These are phyloP conservation scores for Cercophora newfieldiana DNA, from an alignment of 495 filamentous ascomycete genomes.

Conservation along the genomic window DNA sequence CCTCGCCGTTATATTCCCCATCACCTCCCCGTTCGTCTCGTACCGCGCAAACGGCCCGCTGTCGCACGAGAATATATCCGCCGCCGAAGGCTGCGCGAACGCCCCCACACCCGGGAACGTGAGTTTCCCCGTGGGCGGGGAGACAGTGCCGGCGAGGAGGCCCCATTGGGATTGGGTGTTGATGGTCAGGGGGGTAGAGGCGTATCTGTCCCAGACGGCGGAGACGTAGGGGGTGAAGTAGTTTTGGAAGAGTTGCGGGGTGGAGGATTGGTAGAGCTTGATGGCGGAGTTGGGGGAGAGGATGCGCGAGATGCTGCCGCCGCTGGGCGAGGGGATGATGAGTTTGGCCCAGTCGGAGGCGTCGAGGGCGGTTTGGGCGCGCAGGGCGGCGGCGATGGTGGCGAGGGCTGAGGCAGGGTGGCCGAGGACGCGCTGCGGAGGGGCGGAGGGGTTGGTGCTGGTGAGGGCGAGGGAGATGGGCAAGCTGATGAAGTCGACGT, in stretches of 20 bases:
- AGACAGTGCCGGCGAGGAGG: slow-evolving; percentile 52
- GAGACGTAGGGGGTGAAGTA: slow-evolving; percentile 68
- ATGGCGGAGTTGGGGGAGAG: slow-evolving; percentile 67
- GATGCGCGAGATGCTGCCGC: slow-evolving; percentile 55
- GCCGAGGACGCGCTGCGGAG: slow-evolving; percentile 57
- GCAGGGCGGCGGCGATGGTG: slow-evolving; percentile 53
- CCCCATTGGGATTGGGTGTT: slow-evolving; percentile 62
- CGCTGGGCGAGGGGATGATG: slow-evolving; percentile 44
- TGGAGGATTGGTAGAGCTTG: slow-evolving; percentile 30
- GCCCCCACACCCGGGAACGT: slow-evolving; percentile 50
- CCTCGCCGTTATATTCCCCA: slow-evolving; percentile 60
- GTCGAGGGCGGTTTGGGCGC: slow-evolving; percentile 54
- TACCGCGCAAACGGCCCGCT: slow-evolving; percentile 63
- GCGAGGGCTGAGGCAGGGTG: slow-evolving; percentile 58
- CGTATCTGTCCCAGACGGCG: slow-evolving; percentile 64
- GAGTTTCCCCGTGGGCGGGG: slow-evolving; percentile 40
- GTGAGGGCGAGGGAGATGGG: slow-evolving; percentile 64
- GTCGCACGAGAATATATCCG: slow-evolving; percentile 70
- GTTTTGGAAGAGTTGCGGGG: slow-evolving; percentile 47
- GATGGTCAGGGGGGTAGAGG: slow-evolving; percentile 49
- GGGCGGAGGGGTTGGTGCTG: slow-evolving; percentile 45
- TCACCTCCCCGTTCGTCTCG: slow-evolving; percentile 38
- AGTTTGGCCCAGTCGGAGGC: slow-evolving; percentile 64
- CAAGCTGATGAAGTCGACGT: slow-evolving; percentile 71
- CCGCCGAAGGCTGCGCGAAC: slow-evolving; percentile 58